Evolutionary conservation across 2,329 filamentous ascomycete genomes (phyloP), one percentile per base, ranked within the genome.

Genomic region (Fusarium goolgardi): DNA sequence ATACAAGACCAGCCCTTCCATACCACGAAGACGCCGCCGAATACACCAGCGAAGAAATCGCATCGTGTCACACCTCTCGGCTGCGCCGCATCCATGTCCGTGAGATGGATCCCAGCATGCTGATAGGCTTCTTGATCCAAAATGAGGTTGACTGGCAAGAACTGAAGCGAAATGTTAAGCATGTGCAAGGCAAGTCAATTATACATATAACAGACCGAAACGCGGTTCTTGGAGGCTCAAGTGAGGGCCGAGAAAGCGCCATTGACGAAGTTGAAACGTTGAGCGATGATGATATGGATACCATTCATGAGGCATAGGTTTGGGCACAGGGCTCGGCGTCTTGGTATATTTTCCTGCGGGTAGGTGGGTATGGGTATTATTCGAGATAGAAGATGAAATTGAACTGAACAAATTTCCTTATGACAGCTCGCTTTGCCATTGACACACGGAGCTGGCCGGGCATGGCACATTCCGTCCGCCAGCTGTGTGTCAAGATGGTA

Each of bases 21-120:
- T 90, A 90, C 67, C 85, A 87, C 65, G 77, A 84, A 29, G 78
- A 88, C 47, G 76, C 83, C 1, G 78, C 81, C 9, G 80, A 87
- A 2, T 93, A 94, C 74, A 88, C 88, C 0, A 74, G 82, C 10
- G 90, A 92, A 71, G 94, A 98, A 60, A 77, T 97, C 18, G 87
- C 90, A 56, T 91, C 91, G 1, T 97, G 93, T 75, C 95, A 99
- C 77, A 98, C 94, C 1, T 87, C 92, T 51, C 90, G 95, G 47
- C 81, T 99, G 20, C 89, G 95, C 37, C 87, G 91, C 57, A 84
- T 99, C 31, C 90, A 96, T 71, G 86, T 99, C 49, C 89, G 89
- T 61, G 94, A 98, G 75, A 96, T 99, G 92, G 96, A 99, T 74
- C 96, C 96, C 0, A 97, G 94, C 75, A 99, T 99, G 96, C 82